phyloP scores from a whole-genome alignment of 2,329 filamentous ascomycete species.

The Cercospora citrullina region DNA sequence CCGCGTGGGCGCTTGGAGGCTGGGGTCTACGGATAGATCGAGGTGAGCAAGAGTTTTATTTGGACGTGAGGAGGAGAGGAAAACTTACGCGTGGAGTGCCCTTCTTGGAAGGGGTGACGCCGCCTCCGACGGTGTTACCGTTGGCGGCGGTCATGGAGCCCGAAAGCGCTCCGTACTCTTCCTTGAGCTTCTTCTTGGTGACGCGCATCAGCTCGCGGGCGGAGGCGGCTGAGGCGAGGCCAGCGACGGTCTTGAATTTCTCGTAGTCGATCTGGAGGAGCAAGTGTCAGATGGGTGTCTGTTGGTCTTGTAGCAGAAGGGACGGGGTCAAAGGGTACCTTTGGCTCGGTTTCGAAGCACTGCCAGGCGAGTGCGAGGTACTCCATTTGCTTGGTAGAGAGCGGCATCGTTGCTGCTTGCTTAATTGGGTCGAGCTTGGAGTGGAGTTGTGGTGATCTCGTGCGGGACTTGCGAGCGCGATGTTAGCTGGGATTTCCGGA shows the following conservation, averaged over 20 bases:
- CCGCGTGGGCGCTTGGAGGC: slow-evolving; percentile 10
- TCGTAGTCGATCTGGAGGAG: slow-evolving; percentile 37
- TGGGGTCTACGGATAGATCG: not conserved
- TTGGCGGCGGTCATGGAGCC: slow-evolving; percentile 7
- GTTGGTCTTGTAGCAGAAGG: not conserved
- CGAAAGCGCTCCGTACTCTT: slow-evolving; percentile 30
- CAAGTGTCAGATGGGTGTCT: not conserved
- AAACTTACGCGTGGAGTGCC: not conserved
- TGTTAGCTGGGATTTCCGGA: not conserved
- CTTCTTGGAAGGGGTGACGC: not conserved
- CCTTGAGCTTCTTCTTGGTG: slow-evolving; percentile 39
- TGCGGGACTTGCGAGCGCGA: not conserved
- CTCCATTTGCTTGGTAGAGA: slow-evolving; percentile 33
- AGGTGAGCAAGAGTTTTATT: not conserved
- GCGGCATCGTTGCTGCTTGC: slow-evolving; percentile 27
- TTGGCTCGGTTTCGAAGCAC: slow-evolving; percentile 38
- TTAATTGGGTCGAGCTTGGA: not conserved
- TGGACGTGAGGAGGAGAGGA: not conserved
- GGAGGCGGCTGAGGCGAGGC: slow-evolving; percentile 31
- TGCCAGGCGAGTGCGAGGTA: slow-evolving; percentile 37
- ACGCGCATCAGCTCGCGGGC: slow-evolving; percentile 39
- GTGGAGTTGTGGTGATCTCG: not conserved
- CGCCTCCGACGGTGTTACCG: not conserved
- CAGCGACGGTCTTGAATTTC: slow-evolving; percentile 35
- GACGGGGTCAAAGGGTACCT: slow-evolving; percentile 20